Conservation (phyloP, 768 basidiomycete species). For the Boletus coccyginus region DNA sequence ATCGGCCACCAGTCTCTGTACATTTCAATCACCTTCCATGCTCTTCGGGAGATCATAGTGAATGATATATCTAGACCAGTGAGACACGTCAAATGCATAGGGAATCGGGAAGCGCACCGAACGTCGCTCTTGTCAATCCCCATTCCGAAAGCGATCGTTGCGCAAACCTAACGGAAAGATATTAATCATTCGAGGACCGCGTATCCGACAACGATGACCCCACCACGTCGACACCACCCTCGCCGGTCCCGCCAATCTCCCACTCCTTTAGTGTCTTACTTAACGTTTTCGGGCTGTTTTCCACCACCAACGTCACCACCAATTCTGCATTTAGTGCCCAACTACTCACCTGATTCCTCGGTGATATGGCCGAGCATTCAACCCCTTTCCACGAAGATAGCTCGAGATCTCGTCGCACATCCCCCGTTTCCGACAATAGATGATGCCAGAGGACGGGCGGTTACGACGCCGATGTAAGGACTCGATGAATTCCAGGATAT, state of each 20-base stretch:
- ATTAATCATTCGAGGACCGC: not conserved
- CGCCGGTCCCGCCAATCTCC: constrained; percentile 52
- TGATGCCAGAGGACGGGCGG: constrained; percentile 63
- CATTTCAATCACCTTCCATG: constrained; percentile 58
- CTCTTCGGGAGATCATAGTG: constrained; percentile 84
- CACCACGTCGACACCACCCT: constrained; percentile 62
- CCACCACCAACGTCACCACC: not conserved
- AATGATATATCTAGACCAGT: constrained; percentile 57
- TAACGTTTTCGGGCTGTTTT: constrained; percentile 44
- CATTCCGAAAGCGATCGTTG: constrained; percentile 83
- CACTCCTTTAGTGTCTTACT: constrained; percentile 56
- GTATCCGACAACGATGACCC: constrained; percentile 18
- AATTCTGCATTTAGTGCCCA: not conserved
- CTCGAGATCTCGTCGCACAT: constrained; percentile 67
- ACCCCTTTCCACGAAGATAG: constrained; percentile 62
- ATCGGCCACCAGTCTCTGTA: not conserved
- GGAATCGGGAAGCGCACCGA: constrained; percentile 37
- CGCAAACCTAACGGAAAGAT: constrained; percentile 53
- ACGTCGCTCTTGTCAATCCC: constrained; percentile 85
- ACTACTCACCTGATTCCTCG: constrained; percentile 55
- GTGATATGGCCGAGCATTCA: constrained; percentile 73
- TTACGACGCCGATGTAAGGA: constrained; percentile 59
- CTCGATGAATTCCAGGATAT: constrained; percentile 64
- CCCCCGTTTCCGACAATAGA: constrained; percentile 70
- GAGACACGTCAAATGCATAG: not conserved